phyloP scores from a whole-genome alignment of 768 basidiomycete species.

The Termitomyces sp. region DNA sequence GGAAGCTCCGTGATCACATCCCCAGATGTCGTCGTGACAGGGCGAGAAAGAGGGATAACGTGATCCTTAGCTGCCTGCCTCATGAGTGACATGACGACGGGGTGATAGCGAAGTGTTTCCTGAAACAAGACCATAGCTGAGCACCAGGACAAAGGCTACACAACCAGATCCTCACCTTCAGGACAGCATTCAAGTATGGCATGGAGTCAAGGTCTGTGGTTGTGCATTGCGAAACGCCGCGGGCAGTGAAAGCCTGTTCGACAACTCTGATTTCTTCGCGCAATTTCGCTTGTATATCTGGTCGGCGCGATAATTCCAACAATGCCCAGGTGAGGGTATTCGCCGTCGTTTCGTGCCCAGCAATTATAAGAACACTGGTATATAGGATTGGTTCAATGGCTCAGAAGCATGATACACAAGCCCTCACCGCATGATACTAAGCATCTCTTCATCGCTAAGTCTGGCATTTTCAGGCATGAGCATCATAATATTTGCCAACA shows the following conservation, averaged over 20 bases:
- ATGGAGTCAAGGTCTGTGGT: slow-evolving; percentile 42
- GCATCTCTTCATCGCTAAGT: slow-evolving; percentile 43
- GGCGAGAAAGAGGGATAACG: slow-evolving; percentile 48
- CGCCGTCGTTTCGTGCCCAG: slow-evolving; percentile 58
- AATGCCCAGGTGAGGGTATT: slow-evolving; percentile 55
- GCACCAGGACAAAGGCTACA: not conserved
- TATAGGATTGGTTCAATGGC: slow-evolving; percentile 27
- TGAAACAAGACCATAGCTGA: slow-evolving; percentile 20
- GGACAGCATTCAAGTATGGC: slow-evolving; percentile 28
- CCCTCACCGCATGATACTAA: slow-evolving; percentile 49
- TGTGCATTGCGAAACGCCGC: slow-evolving; percentile 33
- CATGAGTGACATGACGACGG: slow-evolving; percentile 26
- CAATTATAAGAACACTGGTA: slow-evolving; percentile 43
- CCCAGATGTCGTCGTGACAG: slow-evolving; percentile 42
- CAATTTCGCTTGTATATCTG: slow-evolving; percentile 51
- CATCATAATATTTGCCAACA: not conserved
- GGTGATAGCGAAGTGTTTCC: slow-evolving; percentile 42
- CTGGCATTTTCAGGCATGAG: slow-evolving; percentile 17
- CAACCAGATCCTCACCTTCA: slow-evolving; percentile 16
- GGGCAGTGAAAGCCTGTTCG: slow-evolving; percentile 24
- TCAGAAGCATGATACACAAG: no score
- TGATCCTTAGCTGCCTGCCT: slow-evolving; percentile 45
- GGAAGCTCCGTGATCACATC: slow-evolving; percentile 37
- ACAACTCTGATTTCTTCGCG: slow-evolving; percentile 51
- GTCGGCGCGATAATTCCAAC: slow-evolving; percentile 53